Percentiles rank a stretch among this genome's conserved stretches.
phyloP scores from a whole-genome alignment of 352 stramenopile species.

The Pythium folliculosum region DNA sequence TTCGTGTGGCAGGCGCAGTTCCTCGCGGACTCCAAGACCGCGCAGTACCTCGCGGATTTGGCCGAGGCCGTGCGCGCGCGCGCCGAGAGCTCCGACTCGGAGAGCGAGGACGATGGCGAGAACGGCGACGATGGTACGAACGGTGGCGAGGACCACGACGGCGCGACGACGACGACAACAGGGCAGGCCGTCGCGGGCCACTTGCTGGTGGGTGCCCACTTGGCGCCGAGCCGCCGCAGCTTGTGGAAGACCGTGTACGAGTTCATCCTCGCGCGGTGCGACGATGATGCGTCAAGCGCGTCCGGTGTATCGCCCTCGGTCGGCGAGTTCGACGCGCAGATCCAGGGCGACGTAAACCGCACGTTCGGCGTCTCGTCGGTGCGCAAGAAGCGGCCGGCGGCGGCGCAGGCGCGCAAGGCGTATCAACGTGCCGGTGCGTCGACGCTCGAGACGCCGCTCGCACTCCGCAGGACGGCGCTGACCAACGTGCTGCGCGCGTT shows the following conservation, averaged over 20 bases:
- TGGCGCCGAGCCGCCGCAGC: slow-evolving; percentile 6
- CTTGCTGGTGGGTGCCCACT: slow-evolving; percentile 15
- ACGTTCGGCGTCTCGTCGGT: slow-evolving; percentile 69
- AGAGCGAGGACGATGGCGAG: slow-evolving; percentile 51
- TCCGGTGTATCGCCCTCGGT: slow-evolving; percentile 1
- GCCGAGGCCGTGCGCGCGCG: slow-evolving; percentile 48
- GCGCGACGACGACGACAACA: slow-evolving; percentile 1
- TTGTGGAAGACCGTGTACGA: slow-evolving; percentile 46
- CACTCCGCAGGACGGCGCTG: slow-evolving; percentile 39
- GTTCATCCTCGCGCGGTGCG: slow-evolving; percentile 50
- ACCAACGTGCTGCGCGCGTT: slow-evolving; percentile 65
- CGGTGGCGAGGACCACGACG: slow-evolving; percentile 33
- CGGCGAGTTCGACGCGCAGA: slow-evolving; percentile 67
- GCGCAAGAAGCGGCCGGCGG: slow-evolving; percentile 31
- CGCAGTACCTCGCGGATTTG: slow-evolving; percentile 52
- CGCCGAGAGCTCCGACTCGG: slow-evolving; percentile 48
- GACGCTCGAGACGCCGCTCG: slow-evolving; percentile 21
- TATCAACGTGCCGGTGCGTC: slow-evolving; percentile 15
- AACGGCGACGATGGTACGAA: too few relatives aligned
- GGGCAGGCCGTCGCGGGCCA: background rate
- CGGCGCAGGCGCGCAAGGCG: slow-evolving; percentile 11
- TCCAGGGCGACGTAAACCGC: slow-evolving; percentile 60
- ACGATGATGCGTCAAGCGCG: slow-evolving; percentile 9
- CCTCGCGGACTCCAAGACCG: slow-evolving; percentile 49
- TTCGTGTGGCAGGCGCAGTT: slow-evolving; percentile 52